These are phyloP conservation scores for Lotus japonicus DNA, from an alignment of 306 rosid genomes.

Conservation along the genomic window DNA sequence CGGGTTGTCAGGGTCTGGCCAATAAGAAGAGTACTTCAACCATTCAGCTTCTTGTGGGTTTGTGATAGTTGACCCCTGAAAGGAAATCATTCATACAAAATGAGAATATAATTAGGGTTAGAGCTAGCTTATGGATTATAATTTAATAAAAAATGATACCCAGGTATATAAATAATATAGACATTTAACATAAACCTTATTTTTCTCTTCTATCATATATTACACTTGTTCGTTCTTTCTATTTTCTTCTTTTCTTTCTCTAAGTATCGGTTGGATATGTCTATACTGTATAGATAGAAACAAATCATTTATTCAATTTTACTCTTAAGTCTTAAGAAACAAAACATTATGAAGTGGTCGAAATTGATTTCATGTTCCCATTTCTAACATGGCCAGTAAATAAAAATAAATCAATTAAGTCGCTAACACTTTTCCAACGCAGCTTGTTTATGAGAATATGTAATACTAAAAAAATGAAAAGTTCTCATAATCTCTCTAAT, in stretches of 20 bases:
- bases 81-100: constrained; percentile 1
- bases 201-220: too few relatives aligned
- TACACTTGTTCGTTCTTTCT: too few relatives aligned
- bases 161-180: too few relatives aligned
- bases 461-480: neutral
- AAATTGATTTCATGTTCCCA: too few relatives aligned
- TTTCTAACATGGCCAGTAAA: neutral
- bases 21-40: constrained; percentile 86
- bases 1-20: constrained; percentile 90
- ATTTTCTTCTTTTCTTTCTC: too few relatives aligned
- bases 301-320: too few relatives aligned
- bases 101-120: constrained; percentile 25
- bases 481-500: too few relatives aligned
- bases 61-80: constrained; percentile 67
- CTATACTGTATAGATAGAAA: too few relatives aligned
- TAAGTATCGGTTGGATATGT: too few relatives aligned
- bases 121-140: constrained; percentile 14
- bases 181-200: too few relatives aligned
- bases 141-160: neutral
- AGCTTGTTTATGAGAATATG: neutral
- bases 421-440: neutral
- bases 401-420: neutral
- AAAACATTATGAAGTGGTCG: too few relatives aligned
- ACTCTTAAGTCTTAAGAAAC: too few relatives aligned
- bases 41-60: constrained; percentile 84